Evolutionary conservation across 257 asterid genomes (phyloP), one percentile per base, ranked within the genome.

Genomic region (Paulownia fortunei): DNA sequence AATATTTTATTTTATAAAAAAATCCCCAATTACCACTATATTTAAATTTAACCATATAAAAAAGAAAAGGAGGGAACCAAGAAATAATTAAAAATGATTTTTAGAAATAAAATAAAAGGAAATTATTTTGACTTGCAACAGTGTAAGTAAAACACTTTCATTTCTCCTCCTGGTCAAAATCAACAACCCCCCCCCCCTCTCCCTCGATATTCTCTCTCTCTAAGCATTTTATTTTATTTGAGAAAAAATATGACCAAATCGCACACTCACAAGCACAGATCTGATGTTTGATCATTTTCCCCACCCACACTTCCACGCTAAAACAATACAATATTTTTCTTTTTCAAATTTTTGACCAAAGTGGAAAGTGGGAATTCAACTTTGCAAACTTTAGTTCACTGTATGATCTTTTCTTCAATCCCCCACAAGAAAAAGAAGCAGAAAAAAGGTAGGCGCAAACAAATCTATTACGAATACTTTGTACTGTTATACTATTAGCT

Each of bases 211-310:
- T 26, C 18, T 52, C 47, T 54, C 66, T 76, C 82, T 74, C 39
- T 10, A 5, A 24, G 15, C 21, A 63, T 65, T 69, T 41, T 80
- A 52, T 69, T 82, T 60, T 73, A 73, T 51, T 80, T 30, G 51
- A 23, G 39, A 7, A 51, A 62, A 68, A 73, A 21, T 47, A 52
- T 21, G 60, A 37, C 63, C 71, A 75, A 69, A 82, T 79, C 72
- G 52, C 18, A 61, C 74, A 58, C 74, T 83, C 80, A 24, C 76
- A 51, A 76, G 63, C 77, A 63, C 88, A 85, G 89, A 82, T 82
- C 84, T 79, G 77, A 62, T 79, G 86, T 64, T 80, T 76, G 89
- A 85, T 82, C 72, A 77, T 79, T 82, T 76, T 66, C 80, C 81
- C 80, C 82, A 73, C 80, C 56, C 80, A 60, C 58, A 72, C 73